Conservation (phyloP, 257 asterid species). For the Solanum rostratum region DNA sequence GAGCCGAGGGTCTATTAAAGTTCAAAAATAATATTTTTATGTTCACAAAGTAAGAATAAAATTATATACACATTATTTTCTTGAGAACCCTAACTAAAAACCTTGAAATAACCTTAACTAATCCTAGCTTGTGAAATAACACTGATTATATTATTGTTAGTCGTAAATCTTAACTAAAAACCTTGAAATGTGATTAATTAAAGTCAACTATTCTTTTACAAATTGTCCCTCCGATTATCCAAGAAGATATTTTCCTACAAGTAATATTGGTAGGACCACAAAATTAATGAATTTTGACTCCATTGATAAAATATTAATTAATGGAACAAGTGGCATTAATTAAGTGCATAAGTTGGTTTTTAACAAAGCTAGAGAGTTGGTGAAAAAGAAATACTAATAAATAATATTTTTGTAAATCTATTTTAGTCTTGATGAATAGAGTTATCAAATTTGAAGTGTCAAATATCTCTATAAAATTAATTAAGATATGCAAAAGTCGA, state of each 20-base stretch:
- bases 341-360: background rate
- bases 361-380: too few relatives aligned
- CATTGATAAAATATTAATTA: background rate
- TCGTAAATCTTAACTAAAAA: too few relatives aligned
- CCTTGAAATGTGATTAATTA: background rate
- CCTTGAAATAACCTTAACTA: too few relatives aligned
- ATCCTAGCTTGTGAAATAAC: background rate
- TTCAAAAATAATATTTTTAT: too few relatives aligned
- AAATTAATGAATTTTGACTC: background rate
- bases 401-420: too few relatives aligned
- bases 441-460: too few relatives aligned
- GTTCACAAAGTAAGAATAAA: too few relatives aligned
- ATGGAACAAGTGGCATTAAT: background rate
- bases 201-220: background rate
- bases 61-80: too few relatives aligned
- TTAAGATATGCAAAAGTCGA: fast-evolving
- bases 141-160: background rate
- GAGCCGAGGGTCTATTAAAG: background rate
- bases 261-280: background rate
- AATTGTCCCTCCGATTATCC: background rate
- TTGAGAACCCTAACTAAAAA: too few relatives aligned
- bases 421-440: too few relatives aligned
- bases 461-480: too few relatives aligned
- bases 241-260: background rate
- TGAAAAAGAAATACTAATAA: too few relatives aligned